Evolutionary conservation across 1,284 basidiomycete species (phyloP).

Genomic region (Ustilago vetiveriae): DNA sequence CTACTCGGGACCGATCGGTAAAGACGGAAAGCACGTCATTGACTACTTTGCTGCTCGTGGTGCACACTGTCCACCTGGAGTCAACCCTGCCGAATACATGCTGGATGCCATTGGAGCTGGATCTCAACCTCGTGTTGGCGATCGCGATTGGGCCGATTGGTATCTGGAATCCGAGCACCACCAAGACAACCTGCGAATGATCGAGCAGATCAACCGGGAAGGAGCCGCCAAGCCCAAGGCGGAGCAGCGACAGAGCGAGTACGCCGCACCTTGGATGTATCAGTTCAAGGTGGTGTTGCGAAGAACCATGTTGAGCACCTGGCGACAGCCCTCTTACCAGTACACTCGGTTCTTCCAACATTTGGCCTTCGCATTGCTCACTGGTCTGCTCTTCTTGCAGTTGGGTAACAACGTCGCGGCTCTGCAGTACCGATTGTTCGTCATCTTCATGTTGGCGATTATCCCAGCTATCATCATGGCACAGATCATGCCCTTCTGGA

Average conservation of each 20-base stretch:
- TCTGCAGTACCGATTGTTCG: slow-evolving; percentile 85
- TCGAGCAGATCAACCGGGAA: slow-evolving; percentile 69
- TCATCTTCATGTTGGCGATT: slow-evolving; percentile 72
- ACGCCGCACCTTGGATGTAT: slow-evolving; percentile 78
- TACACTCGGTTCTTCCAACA: slow-evolving; percentile 77
- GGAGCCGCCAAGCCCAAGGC: slow-evolving; percentile 67
- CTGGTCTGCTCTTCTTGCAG: slow-evolving; percentile 85
- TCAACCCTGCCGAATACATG: slow-evolving; percentile 72
- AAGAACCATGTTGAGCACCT: slow-evolving; percentile 74
- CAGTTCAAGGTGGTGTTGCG: slow-evolving; percentile 80
- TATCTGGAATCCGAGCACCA: slow-evolving; percentile 67
- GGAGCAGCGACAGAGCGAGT: slow-evolving; percentile 60
- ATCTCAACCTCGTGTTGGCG: slow-evolving; percentile 60
- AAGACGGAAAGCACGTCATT: slow-evolving; percentile 70
- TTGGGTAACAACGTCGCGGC: slow-evolving; percentile 76
- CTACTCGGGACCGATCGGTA: slow-evolving; percentile 73
- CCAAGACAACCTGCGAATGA: slow-evolving; percentile 67
- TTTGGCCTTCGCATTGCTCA: slow-evolving; percentile 76
- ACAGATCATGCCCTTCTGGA: slow-evolving; percentile 86
- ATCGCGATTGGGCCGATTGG: slow-evolving; percentile 66
- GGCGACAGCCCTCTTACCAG: slow-evolving; percentile 67
- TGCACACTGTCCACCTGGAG: slow-evolving; percentile 70
- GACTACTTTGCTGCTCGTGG: slow-evolving; percentile 72
- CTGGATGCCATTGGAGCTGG: slow-evolving; percentile 68
- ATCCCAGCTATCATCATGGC: slow-evolving; percentile 80